These are phyloP conservation scores for Neoboletus brunneissimus DNA, from an alignment of 768 basidiomycete species.

Conservation along the genomic window DNA sequence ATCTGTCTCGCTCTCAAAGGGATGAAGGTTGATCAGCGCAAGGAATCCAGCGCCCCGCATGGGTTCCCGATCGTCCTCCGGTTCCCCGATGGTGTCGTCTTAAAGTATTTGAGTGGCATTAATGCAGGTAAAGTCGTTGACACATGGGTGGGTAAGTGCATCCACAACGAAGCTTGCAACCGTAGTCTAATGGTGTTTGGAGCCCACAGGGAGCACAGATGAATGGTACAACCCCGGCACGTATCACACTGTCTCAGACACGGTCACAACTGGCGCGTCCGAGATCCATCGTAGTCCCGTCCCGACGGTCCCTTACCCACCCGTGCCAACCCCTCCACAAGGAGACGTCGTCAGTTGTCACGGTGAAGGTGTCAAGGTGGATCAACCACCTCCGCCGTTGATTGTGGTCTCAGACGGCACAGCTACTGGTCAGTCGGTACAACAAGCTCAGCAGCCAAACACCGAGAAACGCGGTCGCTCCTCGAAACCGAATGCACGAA, in stretches of 20 bases:
- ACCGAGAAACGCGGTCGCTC: background rate
- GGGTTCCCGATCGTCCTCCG: conserved; percentile 41
- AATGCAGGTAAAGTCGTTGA: conserved; percentile 34
- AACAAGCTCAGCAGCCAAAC: background rate
- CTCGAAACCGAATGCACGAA: conserved; percentile 7
- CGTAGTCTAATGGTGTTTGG: background rate
- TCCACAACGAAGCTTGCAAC: background rate
- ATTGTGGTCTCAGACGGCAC: background rate
- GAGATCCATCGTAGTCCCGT: background rate
- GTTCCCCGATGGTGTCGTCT: conserved; percentile 42
- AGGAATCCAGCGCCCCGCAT: conserved; percentile 26
- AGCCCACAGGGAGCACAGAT: conserved; percentile 13
- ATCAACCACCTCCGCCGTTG: background rate
- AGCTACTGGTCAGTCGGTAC: background rate
- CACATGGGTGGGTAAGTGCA: conserved; percentile 40
- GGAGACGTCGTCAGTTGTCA: background rate
- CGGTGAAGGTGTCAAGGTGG: background rate
- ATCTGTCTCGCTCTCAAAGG: conserved; percentile 51
- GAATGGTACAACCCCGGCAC: conserved; percentile 27
- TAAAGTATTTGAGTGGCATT: conserved; percentile 36
- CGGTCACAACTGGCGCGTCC: conserved; percentile 7
- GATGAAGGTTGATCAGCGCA: conserved; percentile 31
- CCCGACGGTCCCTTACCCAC: background rate
- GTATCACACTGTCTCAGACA: conserved; percentile 13
- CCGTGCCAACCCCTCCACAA: background rate